Conservation (phyloP, 2,329 filamentous ascomycete species). For the Aspergillus bombycis region DNA sequence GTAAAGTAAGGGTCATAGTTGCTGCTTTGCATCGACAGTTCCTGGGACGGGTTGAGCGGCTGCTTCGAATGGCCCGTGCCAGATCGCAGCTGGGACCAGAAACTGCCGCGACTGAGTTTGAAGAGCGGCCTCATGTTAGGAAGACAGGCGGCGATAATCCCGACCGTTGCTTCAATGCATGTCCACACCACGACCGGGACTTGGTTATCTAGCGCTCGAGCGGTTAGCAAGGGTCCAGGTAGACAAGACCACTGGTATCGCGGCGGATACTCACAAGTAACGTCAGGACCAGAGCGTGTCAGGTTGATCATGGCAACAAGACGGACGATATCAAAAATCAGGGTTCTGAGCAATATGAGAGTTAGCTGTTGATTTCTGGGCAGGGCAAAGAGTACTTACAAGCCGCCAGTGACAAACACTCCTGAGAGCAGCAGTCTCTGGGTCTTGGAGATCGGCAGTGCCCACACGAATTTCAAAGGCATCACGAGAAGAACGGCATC, state of each 20-base stretch:
- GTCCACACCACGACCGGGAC: slow-evolving; percentile 35
- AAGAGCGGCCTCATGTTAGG: slow-evolving; percentile 33
- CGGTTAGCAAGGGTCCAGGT: not conserved
- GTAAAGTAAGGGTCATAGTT: not conserved
- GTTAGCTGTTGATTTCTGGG: not conserved
- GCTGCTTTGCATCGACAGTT: slow-evolving; percentile 45
- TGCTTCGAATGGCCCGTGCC: not conserved
- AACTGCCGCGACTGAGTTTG: slow-evolving; percentile 18
- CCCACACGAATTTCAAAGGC: slow-evolving; percentile 32
- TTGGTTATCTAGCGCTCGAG: slow-evolving; percentile 28
- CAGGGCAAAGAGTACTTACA: slow-evolving; percentile 21
- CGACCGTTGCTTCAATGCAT: slow-evolving; percentile 33
- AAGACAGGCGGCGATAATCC: slow-evolving; percentile 35
- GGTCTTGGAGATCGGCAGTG: slow-evolving; percentile 26
- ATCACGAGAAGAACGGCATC: slow-evolving; percentile 32
- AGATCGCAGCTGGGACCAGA: slow-evolving; percentile 25
- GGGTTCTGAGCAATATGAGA: slow-evolving; percentile 20
- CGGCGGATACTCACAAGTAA: slow-evolving; percentile 29
- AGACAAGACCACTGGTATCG: not conserved
- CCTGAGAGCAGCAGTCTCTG: slow-evolving; percentile 30
- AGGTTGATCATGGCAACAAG: slow-evolving; percentile 31
- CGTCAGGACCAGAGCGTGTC: slow-evolving; percentile 27
- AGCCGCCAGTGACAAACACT: slow-evolving; percentile 33
- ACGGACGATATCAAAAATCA: slow-evolving; percentile 32
- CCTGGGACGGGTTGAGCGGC: not conserved